phyloP scores from a whole-genome alignment of 805 yeast species.

The Starmerella scarabaei region DNA sequence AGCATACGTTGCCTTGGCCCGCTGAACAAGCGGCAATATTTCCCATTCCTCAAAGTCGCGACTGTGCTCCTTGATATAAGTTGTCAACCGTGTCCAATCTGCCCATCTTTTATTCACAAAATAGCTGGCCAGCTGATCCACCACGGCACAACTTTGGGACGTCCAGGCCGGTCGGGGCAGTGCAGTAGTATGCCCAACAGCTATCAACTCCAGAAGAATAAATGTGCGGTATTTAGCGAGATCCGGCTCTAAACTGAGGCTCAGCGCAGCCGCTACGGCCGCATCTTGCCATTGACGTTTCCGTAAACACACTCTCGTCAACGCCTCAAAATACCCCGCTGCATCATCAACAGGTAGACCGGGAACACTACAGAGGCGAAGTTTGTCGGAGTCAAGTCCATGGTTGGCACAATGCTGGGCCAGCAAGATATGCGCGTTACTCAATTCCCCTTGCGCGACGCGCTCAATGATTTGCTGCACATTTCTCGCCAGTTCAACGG shows the following conservation, averaged over 20 bases:
- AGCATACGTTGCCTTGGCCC: not conserved
- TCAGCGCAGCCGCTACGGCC: slow-evolving; percentile 10
- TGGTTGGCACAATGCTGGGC: not conserved
- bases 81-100: not conserved
- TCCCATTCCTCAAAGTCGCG: not conserved
- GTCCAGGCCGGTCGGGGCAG: slow-evolving; percentile 3
- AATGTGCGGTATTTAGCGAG: not conserved
- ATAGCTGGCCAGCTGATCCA: not conserved
- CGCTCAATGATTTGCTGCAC: not conserved
- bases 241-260: not conserved
- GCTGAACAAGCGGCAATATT: not conserved
- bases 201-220: slow-evolving; percentile 9
- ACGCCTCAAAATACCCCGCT: slow-evolving; percentile 4
- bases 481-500: not conserved
- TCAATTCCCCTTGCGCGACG: not conserved
- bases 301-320: not conserved
- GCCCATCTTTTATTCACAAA: not conserved
- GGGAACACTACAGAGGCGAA: not conserved
- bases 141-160: not conserved
- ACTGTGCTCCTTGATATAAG: not conserved
- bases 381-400: not conserved
- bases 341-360: not conserved
- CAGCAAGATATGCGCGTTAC: not conserved
- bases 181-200: not conserved
- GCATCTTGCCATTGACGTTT: slow-evolving; percentile 7